These are phyloP conservation scores for Penicillium griseofulvum DNA, from an alignment of 2,329 filamentous ascomycete species.

Conservation along the genomic window DNA sequence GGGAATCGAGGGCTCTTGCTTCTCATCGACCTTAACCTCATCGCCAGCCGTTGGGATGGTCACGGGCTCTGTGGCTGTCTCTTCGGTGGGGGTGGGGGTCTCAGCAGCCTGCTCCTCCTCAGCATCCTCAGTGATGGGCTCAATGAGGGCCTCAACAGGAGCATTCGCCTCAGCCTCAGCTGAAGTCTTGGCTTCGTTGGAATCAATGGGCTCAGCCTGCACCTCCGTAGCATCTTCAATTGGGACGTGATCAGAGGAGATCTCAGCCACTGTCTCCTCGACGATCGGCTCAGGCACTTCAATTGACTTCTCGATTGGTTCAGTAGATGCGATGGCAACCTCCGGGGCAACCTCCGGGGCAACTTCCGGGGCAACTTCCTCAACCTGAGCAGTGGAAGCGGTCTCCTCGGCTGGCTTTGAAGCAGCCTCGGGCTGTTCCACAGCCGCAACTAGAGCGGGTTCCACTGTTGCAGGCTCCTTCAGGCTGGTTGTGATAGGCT, in stretches of 20 bases:
- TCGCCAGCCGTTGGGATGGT: neutral
- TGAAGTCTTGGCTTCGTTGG: neutral
- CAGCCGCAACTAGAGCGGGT: neutral
- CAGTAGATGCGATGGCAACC: neutral
- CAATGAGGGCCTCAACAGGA: neutral
- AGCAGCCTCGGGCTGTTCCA: conserved; percentile 8
- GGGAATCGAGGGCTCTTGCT: neutral
- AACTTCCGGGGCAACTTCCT: neutral
- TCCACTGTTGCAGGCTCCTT: conserved; percentile 9
- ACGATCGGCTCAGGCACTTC: conserved; percentile 11
- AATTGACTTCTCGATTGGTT: conserved; percentile 1
- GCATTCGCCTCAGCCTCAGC: neutral
- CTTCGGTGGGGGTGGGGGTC: neutral
- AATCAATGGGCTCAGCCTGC: neutral
- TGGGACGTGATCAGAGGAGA: neutral
- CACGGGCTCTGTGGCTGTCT: neutral
- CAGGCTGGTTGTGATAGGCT: conserved; percentile 2
- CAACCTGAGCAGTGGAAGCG: neutral
- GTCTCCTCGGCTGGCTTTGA: neutral
- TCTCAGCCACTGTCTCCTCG: conserved; percentile 6
- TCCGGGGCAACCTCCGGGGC: neutral
- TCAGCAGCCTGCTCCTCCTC: neutral
- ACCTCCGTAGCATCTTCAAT: neutral
- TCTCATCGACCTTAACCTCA: neutral
- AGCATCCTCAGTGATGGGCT: neutral